phyloP scores from a whole-genome alignment of 306 rosid genomes.

The Cyclanthera cordifolia region DNA sequence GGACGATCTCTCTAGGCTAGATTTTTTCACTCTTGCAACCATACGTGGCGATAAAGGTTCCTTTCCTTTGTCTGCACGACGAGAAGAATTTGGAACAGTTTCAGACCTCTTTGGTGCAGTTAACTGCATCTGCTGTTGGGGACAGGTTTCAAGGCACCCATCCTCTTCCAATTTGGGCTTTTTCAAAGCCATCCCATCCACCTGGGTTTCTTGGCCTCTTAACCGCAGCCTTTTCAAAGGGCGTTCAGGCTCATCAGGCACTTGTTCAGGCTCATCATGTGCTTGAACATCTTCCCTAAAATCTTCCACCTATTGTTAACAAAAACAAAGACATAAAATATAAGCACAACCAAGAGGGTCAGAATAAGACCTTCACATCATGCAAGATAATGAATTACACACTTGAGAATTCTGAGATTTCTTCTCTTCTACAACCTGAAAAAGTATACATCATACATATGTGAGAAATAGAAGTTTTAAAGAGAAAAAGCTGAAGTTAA shows the following conservation, averaged over 20 bases:
- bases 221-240: conserved; percentile 74
- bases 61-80: conserved; percentile 52
- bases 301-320: conserved; percentile 26
- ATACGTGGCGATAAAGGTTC: conserved; percentile 37
- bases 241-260: conserved; percentile 33
- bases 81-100: conserved; percentile 18
- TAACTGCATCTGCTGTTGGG: conserved; percentile 24
- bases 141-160: conserved; percentile 19
- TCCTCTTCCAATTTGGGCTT: conserved; percentile 45
- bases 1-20: conserved; percentile 19
- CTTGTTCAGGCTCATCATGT: conserved; percentile 32
- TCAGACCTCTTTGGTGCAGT: conserved; percentile 21
- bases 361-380: neutral
- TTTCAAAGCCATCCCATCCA: conserved; percentile 25
- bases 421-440: conserved; percentile 29
- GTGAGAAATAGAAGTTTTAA: conserved; percentile 5
- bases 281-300: conserved; percentile 30
- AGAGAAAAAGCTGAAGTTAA: conserved; percentile 9
- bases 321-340: conserved; percentile 20
- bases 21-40: conserved; percentile 23
- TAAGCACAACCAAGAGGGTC: conserved; percentile 11
- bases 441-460: conserved; percentile 13
- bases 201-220: conserved; percentile 39
- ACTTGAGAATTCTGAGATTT: conserved; percentile 22
- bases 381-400: conserved; percentile 10